A percentile compares a stretch with the other conserved stretches of the same genome.
These are phyloP conservation scores for Choanephora cucurbitarum DNA, from an alignment of 371 early-diverging fungal genomes.

Conservation along the genomic window DNA sequence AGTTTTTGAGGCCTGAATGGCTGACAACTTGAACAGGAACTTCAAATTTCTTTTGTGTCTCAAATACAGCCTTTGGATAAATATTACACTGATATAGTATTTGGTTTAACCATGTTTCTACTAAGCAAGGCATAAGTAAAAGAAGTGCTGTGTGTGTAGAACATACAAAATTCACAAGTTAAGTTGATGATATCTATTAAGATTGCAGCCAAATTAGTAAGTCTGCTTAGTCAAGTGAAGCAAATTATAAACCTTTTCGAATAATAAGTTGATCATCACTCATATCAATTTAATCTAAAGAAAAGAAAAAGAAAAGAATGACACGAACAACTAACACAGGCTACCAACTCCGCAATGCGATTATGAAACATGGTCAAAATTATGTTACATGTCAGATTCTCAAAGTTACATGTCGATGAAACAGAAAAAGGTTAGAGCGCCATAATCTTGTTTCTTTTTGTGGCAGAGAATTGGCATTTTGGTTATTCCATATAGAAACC, in stretches of 20 bases:
- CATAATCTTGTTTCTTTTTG: no score
- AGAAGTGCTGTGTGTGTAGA: not conserved
- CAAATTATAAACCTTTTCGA: slow-evolving; percentile 11
- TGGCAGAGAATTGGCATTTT: no score
- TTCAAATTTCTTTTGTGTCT: slow-evolving; percentile 48
- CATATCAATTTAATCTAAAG: no score
- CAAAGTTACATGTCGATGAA: no score
- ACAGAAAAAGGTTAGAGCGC: no score
- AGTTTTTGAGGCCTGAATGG: slow-evolving; percentile 45
- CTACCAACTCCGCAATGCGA: no score
- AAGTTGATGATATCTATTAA: slow-evolving; percentile 14
- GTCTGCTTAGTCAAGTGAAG: not conserved
- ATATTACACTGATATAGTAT: slow-evolving; percentile 54
- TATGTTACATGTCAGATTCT: no score
- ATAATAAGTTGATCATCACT: not conserved
- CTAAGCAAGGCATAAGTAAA: slow-evolving; percentile 12
- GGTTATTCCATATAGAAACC: no score
- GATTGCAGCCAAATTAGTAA: no score
- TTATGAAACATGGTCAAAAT: no score
- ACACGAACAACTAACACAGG: no score
- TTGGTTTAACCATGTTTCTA: slow-evolving; percentile 60
- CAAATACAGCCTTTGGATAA: slow-evolving; percentile 56
- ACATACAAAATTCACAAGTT: slow-evolving; percentile 28
- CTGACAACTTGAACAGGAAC: slow-evolving; percentile 52
- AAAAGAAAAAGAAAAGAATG: no score